A percentile compares a stretch with the other conserved stretches of the same genome.
Conservation (phyloP, 2,329 filamentous ascomycete species). For the Hypoxylon sp. region DNA sequence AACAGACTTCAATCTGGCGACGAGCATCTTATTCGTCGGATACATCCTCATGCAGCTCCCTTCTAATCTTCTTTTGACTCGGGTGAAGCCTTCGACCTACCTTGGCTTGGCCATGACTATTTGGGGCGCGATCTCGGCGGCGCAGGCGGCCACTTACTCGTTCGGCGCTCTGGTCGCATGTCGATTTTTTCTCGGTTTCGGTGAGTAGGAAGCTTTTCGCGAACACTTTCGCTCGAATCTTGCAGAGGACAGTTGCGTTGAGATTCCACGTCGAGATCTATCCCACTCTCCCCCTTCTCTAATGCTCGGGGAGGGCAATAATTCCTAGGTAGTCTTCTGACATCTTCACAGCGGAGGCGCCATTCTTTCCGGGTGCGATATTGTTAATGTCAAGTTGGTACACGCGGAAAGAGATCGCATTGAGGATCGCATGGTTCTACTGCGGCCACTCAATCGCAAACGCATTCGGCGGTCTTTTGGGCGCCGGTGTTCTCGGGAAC, state of each 20-base stretch:
- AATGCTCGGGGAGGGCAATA: neutral
- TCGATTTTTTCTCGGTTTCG: conserved; percentile 58
- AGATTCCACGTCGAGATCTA: neutral
- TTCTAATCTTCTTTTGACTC: conserved; percentile 65
- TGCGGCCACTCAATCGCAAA: conserved; percentile 58
- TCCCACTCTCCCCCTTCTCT: neutral
- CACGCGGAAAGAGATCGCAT: conserved; percentile 53
- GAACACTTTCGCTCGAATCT: no score
- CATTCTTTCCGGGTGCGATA: conserved; percentile 59
- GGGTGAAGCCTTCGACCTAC: conserved; percentile 62
- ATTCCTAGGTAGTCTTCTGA: no score
- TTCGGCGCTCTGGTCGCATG: conserved; percentile 55
- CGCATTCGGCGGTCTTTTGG: conserved; percentile 60
- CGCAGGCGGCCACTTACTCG: conserved; percentile 56
- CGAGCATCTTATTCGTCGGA: conserved; percentile 64
- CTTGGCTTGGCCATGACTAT: conserved; percentile 57
- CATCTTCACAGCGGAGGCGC: conserved; percentile 52
- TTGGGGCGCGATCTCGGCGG: conserved; percentile 48
- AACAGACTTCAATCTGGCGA: conserved; percentile 65
- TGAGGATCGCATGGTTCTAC: conserved; percentile 58
- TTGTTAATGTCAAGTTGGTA: conserved; percentile 59
- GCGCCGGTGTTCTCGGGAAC: conserved; percentile 57
- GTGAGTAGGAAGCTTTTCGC: conserved; percentile 22
- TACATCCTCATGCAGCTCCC: conserved; percentile 70
- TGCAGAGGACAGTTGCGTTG: no score